These are phyloP conservation scores for Aspergillus conjunctus DNA, from an alignment of 495 filamentous ascomycete genomes.

Conservation along the genomic window DNA sequence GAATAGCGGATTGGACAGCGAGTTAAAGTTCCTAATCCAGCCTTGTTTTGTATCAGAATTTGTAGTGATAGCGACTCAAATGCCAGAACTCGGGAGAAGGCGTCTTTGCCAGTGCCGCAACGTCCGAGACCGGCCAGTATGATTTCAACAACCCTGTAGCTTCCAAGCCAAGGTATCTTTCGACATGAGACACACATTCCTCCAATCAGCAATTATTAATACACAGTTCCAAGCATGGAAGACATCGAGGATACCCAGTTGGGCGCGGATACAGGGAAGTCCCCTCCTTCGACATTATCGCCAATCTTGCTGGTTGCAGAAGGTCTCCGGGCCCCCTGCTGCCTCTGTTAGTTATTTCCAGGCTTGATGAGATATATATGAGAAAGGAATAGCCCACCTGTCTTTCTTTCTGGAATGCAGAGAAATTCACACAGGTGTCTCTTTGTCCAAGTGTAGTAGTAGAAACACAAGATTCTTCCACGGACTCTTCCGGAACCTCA, in stretches of 20 bases:
- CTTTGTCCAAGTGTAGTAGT: neutral
- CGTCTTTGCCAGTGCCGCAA: neutral
- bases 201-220: neutral
- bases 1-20: neutral
- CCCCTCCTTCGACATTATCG: neutral
- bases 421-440: neutral
- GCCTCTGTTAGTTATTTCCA: no score
- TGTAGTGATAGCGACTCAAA: neutral
- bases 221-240: neutral
- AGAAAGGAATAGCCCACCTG: no score
- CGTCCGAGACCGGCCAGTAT: neutral
- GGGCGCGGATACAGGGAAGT: neutral
- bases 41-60: neutral
- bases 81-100: neutral
- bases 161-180: neutral
- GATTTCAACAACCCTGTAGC: neutral
- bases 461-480: slow-evolving; percentile 3
- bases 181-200: neutral
- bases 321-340: neutral
- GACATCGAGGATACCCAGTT: neutral
- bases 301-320: neutral
- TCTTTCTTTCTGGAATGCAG: no score
- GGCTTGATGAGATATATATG: no score
- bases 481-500: slow-evolving; percentile 5
- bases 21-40: neutral